Conservation (phyloP, 2,329 filamentous ascomycete genomes). For the Cryphonectria nitschkei region DNA sequence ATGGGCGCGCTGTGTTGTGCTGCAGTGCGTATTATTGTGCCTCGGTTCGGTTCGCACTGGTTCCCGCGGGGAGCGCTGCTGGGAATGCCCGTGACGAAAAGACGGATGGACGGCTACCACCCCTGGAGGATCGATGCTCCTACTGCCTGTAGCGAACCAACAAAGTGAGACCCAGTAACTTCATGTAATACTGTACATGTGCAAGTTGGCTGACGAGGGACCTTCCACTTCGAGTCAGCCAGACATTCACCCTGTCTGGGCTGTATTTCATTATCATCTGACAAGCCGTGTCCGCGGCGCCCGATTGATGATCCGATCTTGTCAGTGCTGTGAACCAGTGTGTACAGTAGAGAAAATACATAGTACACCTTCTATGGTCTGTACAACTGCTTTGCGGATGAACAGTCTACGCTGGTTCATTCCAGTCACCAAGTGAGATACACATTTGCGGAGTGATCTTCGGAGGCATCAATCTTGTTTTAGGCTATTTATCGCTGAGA, state of each 20-base stretch:
- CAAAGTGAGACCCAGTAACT: not conserved
- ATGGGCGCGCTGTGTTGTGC: not conserved
- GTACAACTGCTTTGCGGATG: too few relatives aligned
- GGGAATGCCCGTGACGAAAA: not conserved
- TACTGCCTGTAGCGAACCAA: not conserved
- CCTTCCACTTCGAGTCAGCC: conserved; percentile 1
- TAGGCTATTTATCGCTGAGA: not conserved
- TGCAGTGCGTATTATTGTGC: not conserved
- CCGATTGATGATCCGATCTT: not conserved
- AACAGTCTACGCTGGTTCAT: not conserved
- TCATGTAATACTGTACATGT: not conserved
- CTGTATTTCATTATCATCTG: not conserved
- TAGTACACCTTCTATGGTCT: too few relatives aligned
- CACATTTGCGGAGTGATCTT: not conserved
- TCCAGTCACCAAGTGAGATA: not conserved
- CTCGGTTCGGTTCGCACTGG: conserved; percentile 2
- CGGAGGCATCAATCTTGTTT: not conserved
- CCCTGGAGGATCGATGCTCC: not conserved
- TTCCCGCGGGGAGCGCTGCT: conserved; percentile 5
- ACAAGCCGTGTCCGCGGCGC: conserved; percentile 9
- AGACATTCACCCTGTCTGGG: not conserved
- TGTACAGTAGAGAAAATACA: too few relatives aligned
- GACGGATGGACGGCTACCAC: not conserved
- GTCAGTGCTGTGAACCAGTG: not conserved
- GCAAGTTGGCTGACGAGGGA: not conserved